A percentile compares a stretch with the other conserved stretches of the same genome.
phyloP scores from a whole-genome alignment of 495 filamentous ascomycete genomes.

The Penicillium crystallinum region DNA sequence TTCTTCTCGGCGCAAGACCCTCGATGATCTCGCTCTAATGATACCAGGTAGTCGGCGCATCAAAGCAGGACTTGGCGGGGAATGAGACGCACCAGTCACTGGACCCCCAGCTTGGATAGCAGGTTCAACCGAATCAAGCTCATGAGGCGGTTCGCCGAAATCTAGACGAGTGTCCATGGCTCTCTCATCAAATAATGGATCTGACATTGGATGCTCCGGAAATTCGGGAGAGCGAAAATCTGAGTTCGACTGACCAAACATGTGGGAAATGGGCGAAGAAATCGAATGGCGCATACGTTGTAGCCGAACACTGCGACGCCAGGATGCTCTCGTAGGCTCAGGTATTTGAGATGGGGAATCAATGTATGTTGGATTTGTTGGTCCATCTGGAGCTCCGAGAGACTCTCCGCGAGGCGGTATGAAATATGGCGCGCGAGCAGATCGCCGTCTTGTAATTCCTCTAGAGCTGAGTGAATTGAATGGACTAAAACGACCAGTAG shows the following conservation, averaged over 20 bases:
- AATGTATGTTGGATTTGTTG: constrained; percentile 18
- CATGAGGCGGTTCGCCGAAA: constrained; percentile 34
- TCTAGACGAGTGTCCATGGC: constrained; percentile 42
- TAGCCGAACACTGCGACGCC: constrained; percentile 41
- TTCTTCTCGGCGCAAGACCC: constrained; percentile 49
- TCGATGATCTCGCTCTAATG: constrained; percentile 44
- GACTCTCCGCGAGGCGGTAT: constrained; percentile 34
- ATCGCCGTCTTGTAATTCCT: constrained; percentile 38
- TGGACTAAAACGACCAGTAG: constrained; percentile 39
- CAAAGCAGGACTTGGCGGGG: constrained; percentile 21
- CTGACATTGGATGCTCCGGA: not conserved
- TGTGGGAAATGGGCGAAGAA: constrained; percentile 41
- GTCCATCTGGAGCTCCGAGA: constrained; percentile 21
- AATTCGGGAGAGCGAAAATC: constrained; percentile 13
- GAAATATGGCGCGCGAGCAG: constrained; percentile 33
- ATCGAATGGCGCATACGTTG: constrained; percentile 42
- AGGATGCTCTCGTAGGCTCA: constrained; percentile 34
- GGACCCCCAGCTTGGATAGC: constrained; percentile 21
- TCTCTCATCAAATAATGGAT: constrained; percentile 11
- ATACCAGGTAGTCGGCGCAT: constrained; percentile 40
- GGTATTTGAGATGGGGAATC: constrained; percentile 22
- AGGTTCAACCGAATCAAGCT: constrained; percentile 42
- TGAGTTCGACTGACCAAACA: constrained; percentile 38
- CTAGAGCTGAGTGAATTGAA: constrained; percentile 38
- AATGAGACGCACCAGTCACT: constrained; percentile 19